phyloP scores from a whole-genome alignment of 305 asterid species.

The Rubia peregrina region DNA sequence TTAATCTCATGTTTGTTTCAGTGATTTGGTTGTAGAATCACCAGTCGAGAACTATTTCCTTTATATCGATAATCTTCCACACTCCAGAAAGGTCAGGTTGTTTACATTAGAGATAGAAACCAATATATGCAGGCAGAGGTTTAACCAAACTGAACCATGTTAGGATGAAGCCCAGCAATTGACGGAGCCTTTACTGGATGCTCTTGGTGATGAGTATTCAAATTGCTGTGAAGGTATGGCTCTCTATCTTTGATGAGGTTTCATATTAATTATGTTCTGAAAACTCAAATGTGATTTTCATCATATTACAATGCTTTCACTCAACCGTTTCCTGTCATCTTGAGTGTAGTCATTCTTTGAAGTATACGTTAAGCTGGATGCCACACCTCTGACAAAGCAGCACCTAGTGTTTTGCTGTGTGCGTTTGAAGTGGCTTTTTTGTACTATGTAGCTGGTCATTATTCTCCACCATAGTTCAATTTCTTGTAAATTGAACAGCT shows the following conservation, averaged over 20 bases:
- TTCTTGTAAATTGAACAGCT: background rate
- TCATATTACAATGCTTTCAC: background rate
- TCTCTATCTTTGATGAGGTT: background rate
- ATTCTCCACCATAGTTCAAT: background rate
- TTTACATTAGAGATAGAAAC: background rate
- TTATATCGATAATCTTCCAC: constrained; percentile 78
- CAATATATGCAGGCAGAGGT: constrained; percentile 9
- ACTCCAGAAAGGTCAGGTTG: constrained; percentile 52
- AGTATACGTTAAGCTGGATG: background rate
- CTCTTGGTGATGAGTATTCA: constrained; percentile 89
- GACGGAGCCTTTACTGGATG: constrained; percentile 61
- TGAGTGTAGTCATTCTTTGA: background rate
- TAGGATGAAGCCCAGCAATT: constrained; percentile 69
- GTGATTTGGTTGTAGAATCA: constrained; percentile 89
- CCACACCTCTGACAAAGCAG: background rate
- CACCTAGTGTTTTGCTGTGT: background rate
- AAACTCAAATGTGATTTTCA: background rate
- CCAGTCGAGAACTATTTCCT: constrained; percentile 85
- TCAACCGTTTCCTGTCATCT: background rate
- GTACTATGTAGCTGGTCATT: background rate
- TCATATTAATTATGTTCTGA: background rate
- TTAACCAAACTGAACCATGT: constrained; percentile 18
- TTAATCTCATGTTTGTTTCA: constrained; percentile 19
- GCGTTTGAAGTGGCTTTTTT: background rate
- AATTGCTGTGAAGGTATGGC: constrained; percentile 66